A percentile compares a stretch with the other conserved stretches of the same genome.
Conservation (phyloP, 768 basidiomycete genomes). For the Boletales sp. region DNA sequence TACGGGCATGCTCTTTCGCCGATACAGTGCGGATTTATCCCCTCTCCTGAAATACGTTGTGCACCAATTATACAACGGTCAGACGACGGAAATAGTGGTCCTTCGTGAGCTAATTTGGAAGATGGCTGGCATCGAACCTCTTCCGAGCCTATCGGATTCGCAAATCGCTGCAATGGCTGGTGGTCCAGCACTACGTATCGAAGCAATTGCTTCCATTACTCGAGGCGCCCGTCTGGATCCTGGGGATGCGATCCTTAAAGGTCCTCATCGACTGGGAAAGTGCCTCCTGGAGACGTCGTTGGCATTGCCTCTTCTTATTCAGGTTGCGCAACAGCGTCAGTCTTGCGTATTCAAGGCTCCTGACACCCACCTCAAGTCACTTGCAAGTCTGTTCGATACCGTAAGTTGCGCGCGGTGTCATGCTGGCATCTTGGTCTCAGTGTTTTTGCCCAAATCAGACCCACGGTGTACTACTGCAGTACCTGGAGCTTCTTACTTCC, state of each 20-base stretch:
- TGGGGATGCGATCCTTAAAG: conserved; percentile 59
- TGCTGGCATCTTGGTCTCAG: conserved; percentile 14
- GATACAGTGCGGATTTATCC: conserved; percentile 79
- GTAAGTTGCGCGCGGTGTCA: conserved; percentile 46
- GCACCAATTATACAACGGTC: conserved; percentile 80
- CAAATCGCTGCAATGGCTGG: conserved; percentile 92
- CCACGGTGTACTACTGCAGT: conserved; percentile 90
- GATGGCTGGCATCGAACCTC: conserved; percentile 91
- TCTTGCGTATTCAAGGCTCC: conserved; percentile 72
- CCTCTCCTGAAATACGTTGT: conserved; percentile 87
- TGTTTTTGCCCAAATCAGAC: conserved; percentile 48
- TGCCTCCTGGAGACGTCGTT: conserved; percentile 65
- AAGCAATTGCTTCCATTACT: conserved; percentile 77
- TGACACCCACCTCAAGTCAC: conserved; percentile 78
- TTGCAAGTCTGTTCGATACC: conserved; percentile 85
- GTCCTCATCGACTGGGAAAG: conserved; percentile 64
- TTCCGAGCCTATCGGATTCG: conserved; percentile 83
- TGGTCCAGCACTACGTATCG: conserved; percentile 80
- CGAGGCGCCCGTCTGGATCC: conserved; percentile 75
- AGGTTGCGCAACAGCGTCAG: conserved; percentile 89
- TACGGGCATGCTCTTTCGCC: conserved; percentile 86
- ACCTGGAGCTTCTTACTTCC: conserved; percentile 80
- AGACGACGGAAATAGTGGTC: conserved; percentile 86
- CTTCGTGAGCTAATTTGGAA: conserved; percentile 91
- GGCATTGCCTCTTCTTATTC: conserved; percentile 86